These are phyloP conservation scores for Polyplosphaeria fusca DNA, from an alignment of 495 filamentous ascomycete genomes.

Conservation along the genomic window DNA sequence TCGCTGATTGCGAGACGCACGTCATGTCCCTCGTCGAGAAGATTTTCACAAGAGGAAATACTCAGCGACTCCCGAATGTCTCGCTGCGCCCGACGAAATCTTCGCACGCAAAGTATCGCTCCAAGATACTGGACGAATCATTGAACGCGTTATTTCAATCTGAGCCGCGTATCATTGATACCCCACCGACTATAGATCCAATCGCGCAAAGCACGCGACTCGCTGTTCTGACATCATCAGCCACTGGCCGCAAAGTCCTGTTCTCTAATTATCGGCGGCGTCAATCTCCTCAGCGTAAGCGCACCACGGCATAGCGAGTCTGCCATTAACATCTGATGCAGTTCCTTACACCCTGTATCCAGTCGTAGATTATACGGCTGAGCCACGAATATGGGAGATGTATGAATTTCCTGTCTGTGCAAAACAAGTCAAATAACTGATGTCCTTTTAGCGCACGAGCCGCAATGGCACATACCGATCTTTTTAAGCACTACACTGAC, in stretches of 20 bases:
- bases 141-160: constrained; percentile 1
- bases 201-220: constrained; percentile 10
- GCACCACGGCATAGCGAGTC: no score
- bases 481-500: constrained; percentile 21
- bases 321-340: not conserved
- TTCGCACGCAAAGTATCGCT: constrained; percentile 8
- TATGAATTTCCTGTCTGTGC: not conserved
- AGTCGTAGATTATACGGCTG: not conserved
- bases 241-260: constrained; percentile 9
- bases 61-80: constrained; percentile 3
- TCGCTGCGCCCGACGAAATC: constrained; percentile 2
- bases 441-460: constrained; percentile 10
- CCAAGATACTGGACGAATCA: constrained; percentile 9
- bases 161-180: constrained; percentile 11
- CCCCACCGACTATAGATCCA: constrained; percentile 4
- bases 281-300: constrained; percentile 1
- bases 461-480: constrained; percentile 11
- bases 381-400: constrained; percentile 9
- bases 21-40: constrained; percentile 4
- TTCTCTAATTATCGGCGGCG: constrained; percentile 20
- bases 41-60: not conserved
- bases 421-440: not conserved
- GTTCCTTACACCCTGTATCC: constrained; percentile 21
- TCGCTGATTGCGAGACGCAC: constrained; percentile 9
- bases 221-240: constrained; percentile 10